Conservation (phyloP, 768 basidiomycete genomes). For the Mrakia gelida region DNA sequence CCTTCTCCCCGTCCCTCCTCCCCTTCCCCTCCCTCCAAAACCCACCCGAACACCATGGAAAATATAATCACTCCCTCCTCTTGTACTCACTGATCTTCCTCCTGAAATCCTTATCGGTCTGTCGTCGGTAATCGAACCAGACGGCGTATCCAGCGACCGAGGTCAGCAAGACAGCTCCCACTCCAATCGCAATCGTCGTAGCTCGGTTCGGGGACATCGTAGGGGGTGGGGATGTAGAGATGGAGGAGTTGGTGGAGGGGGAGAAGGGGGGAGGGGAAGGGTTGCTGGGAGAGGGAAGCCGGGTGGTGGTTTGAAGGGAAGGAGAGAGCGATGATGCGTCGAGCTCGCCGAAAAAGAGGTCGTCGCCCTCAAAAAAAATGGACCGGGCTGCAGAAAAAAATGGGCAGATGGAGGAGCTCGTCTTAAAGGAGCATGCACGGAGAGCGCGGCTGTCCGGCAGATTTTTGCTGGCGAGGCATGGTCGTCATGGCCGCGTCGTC, state of each 20-base stretch:
- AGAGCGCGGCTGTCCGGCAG: too few relatives aligned
- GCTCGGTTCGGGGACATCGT: conserved; percentile 18
- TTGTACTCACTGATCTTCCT: conserved; percentile 72
- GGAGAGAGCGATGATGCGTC: too few relatives aligned
- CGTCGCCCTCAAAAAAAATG: too few relatives aligned
- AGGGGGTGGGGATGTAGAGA: not conserved
- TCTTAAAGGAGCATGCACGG: too few relatives aligned
- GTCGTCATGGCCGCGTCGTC: too few relatives aligned
- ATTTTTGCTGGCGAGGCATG: too few relatives aligned
- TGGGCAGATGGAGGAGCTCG: too few relatives aligned
- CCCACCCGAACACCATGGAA: not conserved
- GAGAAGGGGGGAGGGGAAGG: not conserved
- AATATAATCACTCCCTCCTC: not conserved
- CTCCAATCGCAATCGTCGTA: conserved; percentile 39
- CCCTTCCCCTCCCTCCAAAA: not conserved
- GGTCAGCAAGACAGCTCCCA: conserved; percentile 33
- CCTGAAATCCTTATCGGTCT: conserved; percentile 81
- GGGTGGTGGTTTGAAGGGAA: too few relatives aligned
- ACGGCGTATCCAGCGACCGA: conserved; percentile 66
- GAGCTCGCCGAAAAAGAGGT: too few relatives aligned
- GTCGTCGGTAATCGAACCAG: conserved; percentile 92
- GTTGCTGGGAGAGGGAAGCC: not conserved
- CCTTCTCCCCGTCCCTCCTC: too few relatives aligned
- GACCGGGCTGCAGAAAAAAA: too few relatives aligned
- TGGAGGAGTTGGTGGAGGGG: not conserved